phyloP scores from a whole-genome alignment of 164 flowering plant species.

The Sedum album region DNA sequence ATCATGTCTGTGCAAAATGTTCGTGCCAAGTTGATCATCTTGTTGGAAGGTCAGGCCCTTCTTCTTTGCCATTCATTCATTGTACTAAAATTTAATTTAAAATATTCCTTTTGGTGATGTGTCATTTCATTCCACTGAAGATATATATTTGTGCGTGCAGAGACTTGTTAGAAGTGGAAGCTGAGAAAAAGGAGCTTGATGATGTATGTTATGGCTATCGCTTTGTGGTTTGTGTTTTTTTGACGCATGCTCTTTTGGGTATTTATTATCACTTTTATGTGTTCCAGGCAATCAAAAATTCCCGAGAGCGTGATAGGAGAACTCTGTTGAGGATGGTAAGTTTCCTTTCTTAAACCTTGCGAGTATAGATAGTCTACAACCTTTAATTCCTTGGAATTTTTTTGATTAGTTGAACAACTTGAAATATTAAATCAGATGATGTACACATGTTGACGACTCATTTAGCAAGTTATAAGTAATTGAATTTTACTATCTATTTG shows the following conservation, averaged over 20 bases:
- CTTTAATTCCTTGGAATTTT: neutral
- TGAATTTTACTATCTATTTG: too few relatives aligned
- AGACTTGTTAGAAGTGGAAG: constrained; percentile 67
- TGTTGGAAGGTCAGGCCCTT: constrained; percentile 58
- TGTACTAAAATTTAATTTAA: neutral
- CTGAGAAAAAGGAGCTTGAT: constrained; percentile 74
- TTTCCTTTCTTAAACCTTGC: neutral
- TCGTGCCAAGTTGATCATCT: constrained; percentile 51
- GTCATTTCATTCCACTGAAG: neutral
- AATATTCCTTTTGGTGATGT: neutral
- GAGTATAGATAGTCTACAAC: neutral
- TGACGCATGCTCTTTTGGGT: neutral
- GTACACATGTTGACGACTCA: too few relatives aligned
- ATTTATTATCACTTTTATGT: neutral
- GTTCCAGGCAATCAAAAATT: constrained; percentile 79
- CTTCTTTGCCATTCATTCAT: neutral
- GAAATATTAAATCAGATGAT: neutral
- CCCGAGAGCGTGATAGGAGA: constrained; percentile 90
- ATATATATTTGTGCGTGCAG: constrained; percentile 22
- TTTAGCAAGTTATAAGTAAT: too few relatives aligned
- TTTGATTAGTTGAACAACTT: neutral
- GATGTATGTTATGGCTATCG: constrained; percentile 37
- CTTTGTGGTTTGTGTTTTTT: neutral
- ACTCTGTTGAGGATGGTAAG: constrained; percentile 77
- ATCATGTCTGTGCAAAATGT: constrained; percentile 84